A percentile compares a stretch with the other conserved stretches of the same genome.
phyloP scores from a whole-genome alignment of 73 alveolate species.

The Urostyla sp. region DNA sequence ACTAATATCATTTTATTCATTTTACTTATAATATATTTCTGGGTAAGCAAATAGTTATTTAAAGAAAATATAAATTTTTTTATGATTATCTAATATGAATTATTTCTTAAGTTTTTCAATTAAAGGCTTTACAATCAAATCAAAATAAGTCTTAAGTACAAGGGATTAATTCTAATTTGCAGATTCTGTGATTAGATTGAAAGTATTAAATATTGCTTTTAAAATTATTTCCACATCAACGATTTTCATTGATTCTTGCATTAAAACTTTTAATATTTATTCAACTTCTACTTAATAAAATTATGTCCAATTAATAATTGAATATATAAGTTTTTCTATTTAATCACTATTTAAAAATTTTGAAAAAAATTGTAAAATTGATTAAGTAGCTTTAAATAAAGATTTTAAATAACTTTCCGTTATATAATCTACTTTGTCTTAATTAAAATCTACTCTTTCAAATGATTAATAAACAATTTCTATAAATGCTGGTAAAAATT shows the following conservation, averaged over 20 bases:
- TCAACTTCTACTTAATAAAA: not conserved
- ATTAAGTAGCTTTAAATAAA: constrained; percentile 5
- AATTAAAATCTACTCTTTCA: not conserved
- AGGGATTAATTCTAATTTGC: not conserved
- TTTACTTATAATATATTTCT: not conserved
- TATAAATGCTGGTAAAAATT: constrained; percentile 1
- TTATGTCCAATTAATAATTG: not conserved
- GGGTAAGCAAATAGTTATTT: constrained; percentile 18
- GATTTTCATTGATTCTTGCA: not conserved
- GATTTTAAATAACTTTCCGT: constrained; percentile 15
- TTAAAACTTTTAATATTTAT: not conserved
- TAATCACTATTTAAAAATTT: constrained; percentile 23
- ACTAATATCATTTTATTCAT: not conserved
- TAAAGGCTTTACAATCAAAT: not conserved
- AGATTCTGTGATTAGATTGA: not conserved
- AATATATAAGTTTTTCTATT: not conserved
- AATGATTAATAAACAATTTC: not conserved
- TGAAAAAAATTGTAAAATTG: constrained; percentile 7
- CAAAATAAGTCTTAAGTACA: constrained; percentile 10
- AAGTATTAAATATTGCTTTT: constrained; percentile 28
- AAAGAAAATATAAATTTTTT: constrained; percentile 53
- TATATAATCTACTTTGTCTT: not conserved
- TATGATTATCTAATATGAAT: constrained; percentile 37
- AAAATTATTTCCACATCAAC: constrained; percentile 2
- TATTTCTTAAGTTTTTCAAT: constrained; percentile 50